Conservation (phyloP, 2,329 filamentous ascomycete genomes). For the Neofusicoccum kwambonambiense region DNA sequence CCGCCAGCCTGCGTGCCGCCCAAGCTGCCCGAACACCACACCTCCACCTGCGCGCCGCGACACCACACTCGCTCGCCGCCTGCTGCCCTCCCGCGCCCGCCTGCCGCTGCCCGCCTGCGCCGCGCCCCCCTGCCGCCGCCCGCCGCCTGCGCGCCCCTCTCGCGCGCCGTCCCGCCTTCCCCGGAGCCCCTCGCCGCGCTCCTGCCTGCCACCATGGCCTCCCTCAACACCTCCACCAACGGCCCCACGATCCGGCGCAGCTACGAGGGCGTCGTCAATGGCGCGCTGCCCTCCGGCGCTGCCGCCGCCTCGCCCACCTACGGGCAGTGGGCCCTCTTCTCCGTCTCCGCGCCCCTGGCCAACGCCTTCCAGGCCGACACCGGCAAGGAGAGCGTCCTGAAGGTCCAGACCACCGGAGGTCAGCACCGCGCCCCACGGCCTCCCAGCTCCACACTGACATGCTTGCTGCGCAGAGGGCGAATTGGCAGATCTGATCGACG, state of each 20-base stretch:
- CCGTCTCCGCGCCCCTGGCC: conserved; percentile 85
- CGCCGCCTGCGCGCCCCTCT: conserved; percentile 10
- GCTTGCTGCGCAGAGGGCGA: conserved; percentile 69
- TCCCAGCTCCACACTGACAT: conserved; percentile 25
- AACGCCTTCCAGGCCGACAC: conserved; percentile 87
- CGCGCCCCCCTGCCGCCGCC: not conserved
- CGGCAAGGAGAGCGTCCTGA: conserved; percentile 90
- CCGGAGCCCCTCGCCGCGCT: conserved; percentile 32
- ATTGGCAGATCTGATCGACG: conserved; percentile 83
- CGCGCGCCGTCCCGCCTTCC: conserved; percentile 77
- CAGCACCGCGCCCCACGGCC: conserved; percentile 20
- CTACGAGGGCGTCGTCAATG: conserved; percentile 67
- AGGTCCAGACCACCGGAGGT: conserved; percentile 91
- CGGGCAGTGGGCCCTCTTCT: conserved; percentile 91
- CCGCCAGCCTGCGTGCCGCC: not conserved
- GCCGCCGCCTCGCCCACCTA: conserved; percentile 72
- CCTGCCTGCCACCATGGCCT: conserved; percentile 65
- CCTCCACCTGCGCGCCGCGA: not conserved
- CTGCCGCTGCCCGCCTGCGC: not conserved
- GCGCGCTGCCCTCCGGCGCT: conserved; percentile 55
- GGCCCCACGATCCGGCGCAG: conserved; percentile 54
- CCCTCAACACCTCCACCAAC: conserved; percentile 57
- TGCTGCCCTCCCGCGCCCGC: not conserved
- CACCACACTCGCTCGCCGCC: not conserved
- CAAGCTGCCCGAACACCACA: not conserved